Evolutionary conservation across 1,284 basidiomycete genomes (phyloP).

Genomic region (Leccinum fallax): DNA sequence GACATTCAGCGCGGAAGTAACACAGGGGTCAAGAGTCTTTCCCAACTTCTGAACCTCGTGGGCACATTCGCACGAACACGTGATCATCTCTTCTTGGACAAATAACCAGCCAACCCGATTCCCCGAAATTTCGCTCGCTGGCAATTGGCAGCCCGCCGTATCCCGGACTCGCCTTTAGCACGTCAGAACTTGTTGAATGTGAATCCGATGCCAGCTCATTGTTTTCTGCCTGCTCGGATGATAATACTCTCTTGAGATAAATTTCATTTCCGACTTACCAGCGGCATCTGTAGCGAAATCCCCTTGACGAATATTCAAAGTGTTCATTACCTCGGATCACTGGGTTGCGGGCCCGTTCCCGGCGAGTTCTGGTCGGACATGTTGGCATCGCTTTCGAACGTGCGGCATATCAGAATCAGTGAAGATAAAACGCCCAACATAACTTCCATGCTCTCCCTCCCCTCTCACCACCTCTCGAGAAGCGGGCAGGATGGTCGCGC

Average conservation of each 20-base stretch:
- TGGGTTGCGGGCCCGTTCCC: too few species aligned
- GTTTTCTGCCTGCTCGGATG: background rate
- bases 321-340: background rate
- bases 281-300: background rate
- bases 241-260: background rate
- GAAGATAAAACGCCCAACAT: background rate
- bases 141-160: background rate
- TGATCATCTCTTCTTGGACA: background rate
- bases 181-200: background rate
- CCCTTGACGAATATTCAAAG: background rate
- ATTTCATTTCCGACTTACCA: background rate
- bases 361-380: background rate
- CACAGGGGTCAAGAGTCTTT: too few species aligned
- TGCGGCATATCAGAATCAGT: background rate
- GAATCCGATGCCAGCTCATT: background rate
- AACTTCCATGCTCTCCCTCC: background rate
- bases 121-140: background rate
- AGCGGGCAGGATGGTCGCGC: background rate
- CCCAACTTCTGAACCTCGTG: too few species aligned
- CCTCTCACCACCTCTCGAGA: background rate
- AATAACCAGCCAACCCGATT: background rate
- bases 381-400: background rate
- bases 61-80: too few species aligned
- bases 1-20: too few species aligned
- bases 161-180: background rate